phyloP scores from a whole-genome alignment of 1,284 basidiomycete genomes.

The Malassezia globosa region DNA sequence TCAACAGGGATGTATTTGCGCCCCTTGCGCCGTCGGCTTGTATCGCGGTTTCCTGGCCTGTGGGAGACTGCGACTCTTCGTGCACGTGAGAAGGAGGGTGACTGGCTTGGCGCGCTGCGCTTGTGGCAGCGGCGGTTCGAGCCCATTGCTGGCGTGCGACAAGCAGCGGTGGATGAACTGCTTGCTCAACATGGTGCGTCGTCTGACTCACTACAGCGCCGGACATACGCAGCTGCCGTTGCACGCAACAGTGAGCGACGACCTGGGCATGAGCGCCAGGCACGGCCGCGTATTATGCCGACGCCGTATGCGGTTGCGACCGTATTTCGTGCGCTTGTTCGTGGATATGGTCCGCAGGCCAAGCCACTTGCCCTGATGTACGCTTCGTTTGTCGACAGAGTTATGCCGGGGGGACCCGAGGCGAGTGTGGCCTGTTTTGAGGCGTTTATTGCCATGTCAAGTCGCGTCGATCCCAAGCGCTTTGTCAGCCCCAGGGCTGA shows the following conservation, averaged over 20 bases:
- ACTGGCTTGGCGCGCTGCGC: conserved; percentile 12
- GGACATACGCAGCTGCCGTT: neutral
- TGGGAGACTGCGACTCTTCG: conserved; percentile 15
- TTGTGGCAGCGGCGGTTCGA: conserved; percentile 13
- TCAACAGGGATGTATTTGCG: conserved; percentile 12
- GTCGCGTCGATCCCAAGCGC: conserved; percentile 1
- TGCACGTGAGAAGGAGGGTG: conserved; percentile 9
- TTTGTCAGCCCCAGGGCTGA: neutral
- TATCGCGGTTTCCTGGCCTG: neutral
- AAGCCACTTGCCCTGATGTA: neutral
- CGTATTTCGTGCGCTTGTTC: conserved; percentile 11
- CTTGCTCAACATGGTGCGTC: too few relatives aligned
- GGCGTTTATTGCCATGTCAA: conserved; percentile 12
- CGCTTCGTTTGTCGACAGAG: neutral
- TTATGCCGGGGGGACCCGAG: neutral
- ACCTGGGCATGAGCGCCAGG: neutral
- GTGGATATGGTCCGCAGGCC: neutral
- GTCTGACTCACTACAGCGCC: too few relatives aligned
- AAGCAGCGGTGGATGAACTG: neutral
- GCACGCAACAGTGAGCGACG: conserved; percentile 8
- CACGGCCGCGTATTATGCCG: conserved; percentile 3
- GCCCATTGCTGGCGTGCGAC: neutral
- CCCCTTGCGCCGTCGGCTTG: conserved; percentile 6
- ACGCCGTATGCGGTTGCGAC: conserved; percentile 1
- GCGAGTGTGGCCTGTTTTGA: conserved; percentile 10